Evolutionary conservation across 352 stramenopile genomes (phyloP).

Genomic region (Pythium aquatile): DNA sequence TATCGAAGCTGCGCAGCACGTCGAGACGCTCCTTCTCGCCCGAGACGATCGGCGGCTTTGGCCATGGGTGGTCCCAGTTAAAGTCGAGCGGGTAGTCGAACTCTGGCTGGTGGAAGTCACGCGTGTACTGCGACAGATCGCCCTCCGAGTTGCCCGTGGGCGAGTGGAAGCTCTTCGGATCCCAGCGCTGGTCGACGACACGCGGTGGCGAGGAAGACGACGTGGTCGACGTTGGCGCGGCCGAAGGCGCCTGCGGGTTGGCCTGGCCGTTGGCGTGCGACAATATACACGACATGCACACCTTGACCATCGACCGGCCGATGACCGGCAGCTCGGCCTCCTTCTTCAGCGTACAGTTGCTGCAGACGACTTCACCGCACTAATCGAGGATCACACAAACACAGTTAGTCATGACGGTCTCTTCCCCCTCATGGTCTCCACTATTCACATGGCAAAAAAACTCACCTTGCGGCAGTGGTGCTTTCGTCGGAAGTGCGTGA

Average conservation of each 20-base stretch:
- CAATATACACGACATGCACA: slow-evolving; percentile 90
- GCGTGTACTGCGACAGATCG: slow-evolving; percentile 72
- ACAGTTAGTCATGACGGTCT: background rate
- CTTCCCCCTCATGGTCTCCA: background rate
- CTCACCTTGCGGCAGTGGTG: slow-evolving; percentile 86
- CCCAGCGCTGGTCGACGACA: slow-evolving; percentile 54
- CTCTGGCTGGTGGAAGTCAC: slow-evolving; percentile 75
- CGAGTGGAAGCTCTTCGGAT: slow-evolving; percentile 82
- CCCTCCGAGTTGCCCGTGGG: slow-evolving; percentile 77
- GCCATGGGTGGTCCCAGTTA: slow-evolving; percentile 87
- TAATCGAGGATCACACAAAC: slow-evolving; percentile 20
- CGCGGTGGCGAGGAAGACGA: slow-evolving; percentile 43
- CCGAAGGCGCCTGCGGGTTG: slow-evolving; percentile 58
- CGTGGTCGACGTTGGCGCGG: slow-evolving; percentile 36
- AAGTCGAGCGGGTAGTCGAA: slow-evolving; percentile 88
- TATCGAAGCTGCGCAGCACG: slow-evolving; percentile 79
- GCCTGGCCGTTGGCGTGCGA: slow-evolving; percentile 77
- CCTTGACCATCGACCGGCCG: slow-evolving; percentile 76
- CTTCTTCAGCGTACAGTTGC: slow-evolving; percentile 88
- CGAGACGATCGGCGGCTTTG: slow-evolving; percentile 72
- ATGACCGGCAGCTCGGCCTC: slow-evolving; percentile 84
- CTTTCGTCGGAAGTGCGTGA: slow-evolving; percentile 86
- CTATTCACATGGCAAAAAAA: background rate
- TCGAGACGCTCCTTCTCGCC: slow-evolving; percentile 73
- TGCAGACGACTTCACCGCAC: slow-evolving; percentile 87